Evolutionary conservation across 352 stramenopile species (phyloP).

Genomic region (Phytophthora foliorum): DNA sequence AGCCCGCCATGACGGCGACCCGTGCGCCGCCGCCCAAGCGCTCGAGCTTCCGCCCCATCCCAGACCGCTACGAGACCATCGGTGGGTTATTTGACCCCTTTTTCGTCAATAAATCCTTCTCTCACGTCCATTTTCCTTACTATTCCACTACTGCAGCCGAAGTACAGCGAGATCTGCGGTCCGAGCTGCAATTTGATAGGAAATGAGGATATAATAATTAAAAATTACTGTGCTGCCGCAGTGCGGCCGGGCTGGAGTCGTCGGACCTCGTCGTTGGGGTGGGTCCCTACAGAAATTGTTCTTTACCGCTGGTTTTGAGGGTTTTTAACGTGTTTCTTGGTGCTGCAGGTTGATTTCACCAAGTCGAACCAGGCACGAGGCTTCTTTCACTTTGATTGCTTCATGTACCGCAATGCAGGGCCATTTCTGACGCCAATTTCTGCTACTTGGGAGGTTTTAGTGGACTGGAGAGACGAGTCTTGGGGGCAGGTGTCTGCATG

Average conservation of each 20-base stretch:
- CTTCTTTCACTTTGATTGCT: background rate
- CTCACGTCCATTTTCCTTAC: background rate
- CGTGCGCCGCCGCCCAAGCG: conserved; percentile 6
- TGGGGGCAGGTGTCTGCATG: conserved; percentile 63
- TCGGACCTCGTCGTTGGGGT: conserved; percentile 65
- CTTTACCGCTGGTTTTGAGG: background rate
- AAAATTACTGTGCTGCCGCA: conserved; percentile 10
- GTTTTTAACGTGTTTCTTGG: background rate
- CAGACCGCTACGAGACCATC: conserved; percentile 69
- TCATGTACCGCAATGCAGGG: background rate
- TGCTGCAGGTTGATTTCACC: conserved; percentile 67
- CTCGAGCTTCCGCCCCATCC: conserved; percentile 51
- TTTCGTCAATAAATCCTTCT: background rate
- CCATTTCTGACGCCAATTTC: background rate
- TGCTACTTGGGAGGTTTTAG: conserved; percentile 24
- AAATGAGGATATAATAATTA: background rate
- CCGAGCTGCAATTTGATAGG: background rate
- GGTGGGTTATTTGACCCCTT: conserved; percentile 26
- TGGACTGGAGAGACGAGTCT: conserved; percentile 77
- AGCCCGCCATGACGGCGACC: background rate
- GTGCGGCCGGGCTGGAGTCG: conserved; percentile 60
- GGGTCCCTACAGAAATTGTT: conserved; percentile 1
- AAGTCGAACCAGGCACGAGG: conserved; percentile 68
- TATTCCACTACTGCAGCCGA: conserved; percentile 31
- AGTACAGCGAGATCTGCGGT: conserved; percentile 52